These are phyloP conservation scores for Lactarius vividus DNA, from an alignment of 768 basidiomycete species.

Conservation along the genomic window DNA sequence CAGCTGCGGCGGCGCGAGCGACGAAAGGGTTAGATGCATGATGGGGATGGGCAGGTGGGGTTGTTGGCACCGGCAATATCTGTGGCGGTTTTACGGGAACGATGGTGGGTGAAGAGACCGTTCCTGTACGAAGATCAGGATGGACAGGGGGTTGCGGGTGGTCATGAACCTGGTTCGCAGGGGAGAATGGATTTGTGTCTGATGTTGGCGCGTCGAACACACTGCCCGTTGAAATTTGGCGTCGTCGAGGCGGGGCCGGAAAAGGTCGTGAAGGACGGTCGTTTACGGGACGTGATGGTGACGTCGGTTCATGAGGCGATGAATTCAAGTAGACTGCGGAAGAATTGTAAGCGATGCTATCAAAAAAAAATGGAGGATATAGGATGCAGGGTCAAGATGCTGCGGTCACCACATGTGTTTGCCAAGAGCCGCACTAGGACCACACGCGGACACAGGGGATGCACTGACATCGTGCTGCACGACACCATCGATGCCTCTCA, in stretches of 20 bases:
- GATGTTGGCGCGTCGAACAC: slow-evolving; percentile 27
- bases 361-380: not conserved
- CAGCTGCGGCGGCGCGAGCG: slow-evolving; percentile 13
- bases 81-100: slow-evolving; percentile 8
- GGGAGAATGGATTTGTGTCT: slow-evolving; percentile 27
- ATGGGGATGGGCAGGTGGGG: slow-evolving; percentile 13
- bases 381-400: not conserved
- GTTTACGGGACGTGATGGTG: slow-evolving; percentile 21
- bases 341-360: not conserved
- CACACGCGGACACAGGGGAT: not conserved
- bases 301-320: slow-evolving; percentile 12
- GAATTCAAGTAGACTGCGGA: slow-evolving; percentile 11
- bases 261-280: slow-evolving; percentile 18
- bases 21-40: slow-evolving; percentile 29
- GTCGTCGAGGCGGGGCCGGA: slow-evolving; percentile 21
- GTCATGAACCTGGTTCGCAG: slow-evolving; percentile 12
- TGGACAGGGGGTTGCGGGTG: slow-evolving; percentile 24
- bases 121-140: slow-evolving; percentile 20
- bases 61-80: not conserved
- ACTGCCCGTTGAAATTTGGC: slow-evolving; percentile 17
- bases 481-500: not conserved
- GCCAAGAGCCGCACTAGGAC: not conserved
- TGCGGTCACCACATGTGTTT: not conserved
- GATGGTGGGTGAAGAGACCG: slow-evolving; percentile 23
- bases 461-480: not conserved